Base-by-base conservation (phyloP, 2,329 filamentous ascomycete species). In the Aspergillus arachidicola region DNA sequence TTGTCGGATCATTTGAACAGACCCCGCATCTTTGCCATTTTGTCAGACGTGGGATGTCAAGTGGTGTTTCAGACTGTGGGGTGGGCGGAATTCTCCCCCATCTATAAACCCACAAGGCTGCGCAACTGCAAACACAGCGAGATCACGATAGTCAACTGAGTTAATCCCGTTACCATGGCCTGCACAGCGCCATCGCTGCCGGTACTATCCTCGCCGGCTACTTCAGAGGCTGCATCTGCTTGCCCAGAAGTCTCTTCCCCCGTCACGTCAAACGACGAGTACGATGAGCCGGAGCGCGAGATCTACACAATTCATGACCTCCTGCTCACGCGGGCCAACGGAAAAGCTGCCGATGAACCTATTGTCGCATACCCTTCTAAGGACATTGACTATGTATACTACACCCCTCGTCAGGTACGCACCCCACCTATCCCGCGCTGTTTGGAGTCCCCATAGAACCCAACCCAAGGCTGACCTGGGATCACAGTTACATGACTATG, bases 311-410 rank as follows among this genome's bases (percentile, higher is more conserved):
- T 68, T n/a, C 60, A 67, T 28, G 60, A 62, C 11, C 59, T 68
- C 5, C 28, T 68, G 10, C 61, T 59, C n/a, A 43, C 61, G 19
- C 53, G 67, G 53, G 62, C 65, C 4, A 57, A 58, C 38, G 65
- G 60, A 2, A 34, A 19, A 26, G 51, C 38, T 16, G 62, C 64
- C 14, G 38, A 62, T 45, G 64, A 69, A 26, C 55, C 64, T 10
- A 68, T 68, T 41, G 65, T 69, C 9, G 67, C 65, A 11, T 69
- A 68, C 50, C 67, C 67, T 11, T 48, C 55, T 7, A 48, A 54
- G 6, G 67, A 62, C 3, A 65, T 62, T 2, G 57, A 68, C 9
- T 68, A 68, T 41, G 51, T 5, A 16, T 69, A 69, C 50, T 69
- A 68, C n/a, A 68, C 65, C 4, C 67, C 67, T 10, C 59, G 57